Base-by-base conservation (phyloP, 2,329 filamentous ascomycete genomes). In the Nemania diffusa region DNA sequence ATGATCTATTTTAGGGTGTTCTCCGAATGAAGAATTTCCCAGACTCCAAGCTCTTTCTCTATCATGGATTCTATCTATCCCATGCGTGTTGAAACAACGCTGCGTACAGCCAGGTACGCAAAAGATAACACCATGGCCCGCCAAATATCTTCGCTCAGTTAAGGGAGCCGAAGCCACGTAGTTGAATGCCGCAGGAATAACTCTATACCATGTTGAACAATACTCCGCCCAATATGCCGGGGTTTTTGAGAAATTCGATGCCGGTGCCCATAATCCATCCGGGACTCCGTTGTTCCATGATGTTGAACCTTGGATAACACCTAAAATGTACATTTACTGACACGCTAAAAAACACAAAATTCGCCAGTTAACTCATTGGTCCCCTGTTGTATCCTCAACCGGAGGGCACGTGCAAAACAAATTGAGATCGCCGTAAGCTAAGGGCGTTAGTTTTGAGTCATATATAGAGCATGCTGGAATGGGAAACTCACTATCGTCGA, bases 401-500 rank as follows among this genome's bases (percentile, higher is more conserved):
- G 94, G 93, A 44, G 92, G 91, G 79, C 94, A 97, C 9, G 93
- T 97, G 84, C 94, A 97, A 86, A 97, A 97, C 68, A 97, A 88
- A 82, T 97, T 97, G 76, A 91, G 87, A 77, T 97, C 94, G 67
- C 94, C 94, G 76, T 93, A 97, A 13, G 92, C 92, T 95, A 73
- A 34, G 22, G 15, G 34, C 3, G 63, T 65, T 46, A 58, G 44
- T 32, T 32, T 15, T 13, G 15, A 51, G 27, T 24, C 29, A 37
- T 15, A 42, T 11, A 52, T 11, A 44, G 17, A 60, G 62, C 32
- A 15, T 22, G 29, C 37, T 24, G 53, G 26, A 40, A 51, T n/a
- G 53, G 24, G 53, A 20, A 57, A 84, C 91, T 85, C 80, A 95
- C 92, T 87, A 84, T 97, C 95, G 78, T 98, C 92, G 22, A 97